Evolutionary conservation across 345 rosid genomes (phyloP).

Genomic region (Boechera retrofracta): DNA sequence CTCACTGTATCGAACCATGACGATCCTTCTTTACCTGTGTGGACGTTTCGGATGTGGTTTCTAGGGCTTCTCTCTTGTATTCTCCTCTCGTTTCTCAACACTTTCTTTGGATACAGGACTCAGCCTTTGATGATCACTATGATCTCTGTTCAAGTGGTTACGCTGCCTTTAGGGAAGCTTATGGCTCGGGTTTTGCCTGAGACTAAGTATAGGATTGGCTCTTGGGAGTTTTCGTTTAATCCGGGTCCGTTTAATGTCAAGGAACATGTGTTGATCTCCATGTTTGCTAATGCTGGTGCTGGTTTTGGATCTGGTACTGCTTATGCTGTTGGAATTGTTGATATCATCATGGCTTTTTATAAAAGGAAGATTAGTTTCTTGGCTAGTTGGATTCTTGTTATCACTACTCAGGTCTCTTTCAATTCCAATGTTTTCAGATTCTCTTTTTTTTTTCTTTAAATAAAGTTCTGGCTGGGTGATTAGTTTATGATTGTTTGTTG

Average conservation of each 20-base stretch:
- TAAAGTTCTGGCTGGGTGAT: background rate
- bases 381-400: conserved; percentile 64
- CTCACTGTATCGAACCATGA: conserved; percentile 62
- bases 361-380: conserved; percentile 59
- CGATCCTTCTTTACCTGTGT: conserved; percentile 61
- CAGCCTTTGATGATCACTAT: conserved; percentile 59
- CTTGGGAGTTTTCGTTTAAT: conserved; percentile 51
- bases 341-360: conserved; percentile 63
- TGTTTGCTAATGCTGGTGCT: conserved; percentile 66
- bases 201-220: conserved; percentile 52
- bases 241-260: conserved; percentile 62
- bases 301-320: conserved; percentile 61
- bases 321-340: conserved; percentile 62
- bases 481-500: background rate
- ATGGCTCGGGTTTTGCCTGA: conserved; percentile 52
- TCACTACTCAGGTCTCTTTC: conserved; percentile 61
- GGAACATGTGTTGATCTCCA: conserved; percentile 58
- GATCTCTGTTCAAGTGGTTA: conserved; percentile 66
- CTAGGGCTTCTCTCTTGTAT: conserved; percentile 58
- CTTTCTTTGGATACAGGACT: conserved; percentile 66
- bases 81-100: conserved; percentile 69
- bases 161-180: conserved; percentile 60
- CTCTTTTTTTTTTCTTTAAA: background rate
- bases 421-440: background rate
- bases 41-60: conserved; percentile 74